phyloP scores from a whole-genome alignment of 2,329 filamentous ascomycete species.

The Dactylellina drechsleri region DNA sequence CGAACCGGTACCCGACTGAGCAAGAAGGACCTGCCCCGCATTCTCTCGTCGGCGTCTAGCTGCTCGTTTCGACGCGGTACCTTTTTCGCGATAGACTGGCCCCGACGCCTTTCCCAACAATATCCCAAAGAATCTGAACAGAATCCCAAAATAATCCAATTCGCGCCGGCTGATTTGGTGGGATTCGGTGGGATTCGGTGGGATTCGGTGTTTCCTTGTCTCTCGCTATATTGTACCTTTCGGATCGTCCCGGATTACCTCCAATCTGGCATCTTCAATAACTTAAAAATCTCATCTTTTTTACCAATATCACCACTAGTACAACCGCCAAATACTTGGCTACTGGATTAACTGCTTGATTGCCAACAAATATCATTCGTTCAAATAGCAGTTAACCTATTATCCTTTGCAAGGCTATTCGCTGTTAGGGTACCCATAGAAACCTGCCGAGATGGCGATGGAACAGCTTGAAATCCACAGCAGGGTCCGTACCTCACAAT shows the following conservation, averaged over 20 bases:
- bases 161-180: not conserved
- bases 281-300: no score
- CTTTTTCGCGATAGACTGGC: conserved; percentile 29
- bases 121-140: not conserved
- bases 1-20: conserved; percentile 2
- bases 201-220: not conserved
- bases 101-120: no score
- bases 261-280: no score
- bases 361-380: no score
- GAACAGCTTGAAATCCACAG: conserved; percentile 97
- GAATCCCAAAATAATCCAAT: conserved; percentile 3
- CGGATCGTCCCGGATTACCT: no score
- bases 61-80: conserved; percentile 30
- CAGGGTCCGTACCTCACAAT: conserved; percentile 72
- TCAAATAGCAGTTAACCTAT: no score
- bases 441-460: conserved; percentile 69
- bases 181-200: not conserved
- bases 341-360: not conserved
- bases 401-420: no score
- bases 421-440: not conserved
- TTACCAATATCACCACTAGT: no score
- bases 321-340: no score
- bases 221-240: conserved; percentile 3
- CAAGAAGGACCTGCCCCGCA: conserved; percentile 24
- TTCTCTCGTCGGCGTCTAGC: conserved; percentile 1